Evolutionary conservation across 2,329 filamentous ascomycete genomes (phyloP).

Genomic region (Ascochyta lentis): DNA sequence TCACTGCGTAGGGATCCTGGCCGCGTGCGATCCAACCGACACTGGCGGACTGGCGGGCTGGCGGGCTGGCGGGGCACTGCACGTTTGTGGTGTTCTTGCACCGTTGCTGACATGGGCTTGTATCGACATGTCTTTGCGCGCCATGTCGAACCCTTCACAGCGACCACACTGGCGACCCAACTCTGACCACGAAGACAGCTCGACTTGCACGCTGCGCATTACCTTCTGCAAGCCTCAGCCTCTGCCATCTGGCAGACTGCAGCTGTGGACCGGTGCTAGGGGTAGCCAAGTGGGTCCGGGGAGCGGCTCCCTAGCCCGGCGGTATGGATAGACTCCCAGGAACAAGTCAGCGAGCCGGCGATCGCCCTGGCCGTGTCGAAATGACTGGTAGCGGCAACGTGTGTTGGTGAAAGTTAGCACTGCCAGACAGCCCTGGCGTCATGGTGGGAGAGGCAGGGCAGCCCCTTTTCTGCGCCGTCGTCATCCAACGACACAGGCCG

Average conservation of each 20-base stretch:
- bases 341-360: constrained; percentile 41
- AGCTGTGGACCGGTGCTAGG: constrained; percentile 29
- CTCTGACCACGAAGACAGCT: not conserved
- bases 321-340: constrained; percentile 43
- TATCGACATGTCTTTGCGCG: not conserved
- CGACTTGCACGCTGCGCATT: not conserved
- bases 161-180: not conserved
- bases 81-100: constrained; percentile 7
- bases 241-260: constrained; percentile 22
- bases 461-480: constrained; percentile 36
- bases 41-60: not conserved
- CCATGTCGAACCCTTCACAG: not conserved
- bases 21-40: constrained; percentile 24
- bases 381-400: constrained; percentile 36
- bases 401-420: constrained; percentile 26
- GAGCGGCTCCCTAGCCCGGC: constrained; percentile 44
- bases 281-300: constrained; percentile 43
- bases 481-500: constrained; percentile 33
- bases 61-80: constrained; percentile 15
- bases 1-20: constrained; percentile 19
- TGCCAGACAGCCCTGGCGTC: constrained; percentile 29
- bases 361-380: constrained; percentile 36
- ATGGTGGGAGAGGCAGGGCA: constrained; percentile 23
- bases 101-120: not conserved
- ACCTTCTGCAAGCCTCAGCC: constrained; percentile 2